Percentiles rank a stretch among this genome's conserved stretches.
phyloP scores from a whole-genome alignment of 1,284 basidiomycete genomes.

The Neonothopanus nambi region DNA sequence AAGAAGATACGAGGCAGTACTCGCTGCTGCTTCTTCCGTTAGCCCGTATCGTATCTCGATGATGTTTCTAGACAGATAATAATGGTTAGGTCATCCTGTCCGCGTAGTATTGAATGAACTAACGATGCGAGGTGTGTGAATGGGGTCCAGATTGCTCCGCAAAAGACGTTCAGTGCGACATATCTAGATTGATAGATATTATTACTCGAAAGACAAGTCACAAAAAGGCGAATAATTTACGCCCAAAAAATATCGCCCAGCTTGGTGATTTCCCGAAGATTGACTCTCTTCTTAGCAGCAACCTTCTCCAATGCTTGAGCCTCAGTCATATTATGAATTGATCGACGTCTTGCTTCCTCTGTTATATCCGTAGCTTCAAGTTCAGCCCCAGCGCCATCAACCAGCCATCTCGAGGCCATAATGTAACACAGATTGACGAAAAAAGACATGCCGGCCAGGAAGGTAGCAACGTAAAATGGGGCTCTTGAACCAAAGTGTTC shows the following conservation, averaged over 20 bases:
- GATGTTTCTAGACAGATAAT: constrained; percentile 55
- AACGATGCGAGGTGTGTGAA: constrained; percentile 78
- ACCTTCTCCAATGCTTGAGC: constrained; percentile 65
- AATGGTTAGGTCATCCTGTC: not conserved
- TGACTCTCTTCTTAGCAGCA: constrained; percentile 62
- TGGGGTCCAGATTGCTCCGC: constrained; percentile 78
- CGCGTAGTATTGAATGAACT: constrained; percentile 23
- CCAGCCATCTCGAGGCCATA: constrained; percentile 59
- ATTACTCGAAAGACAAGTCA: constrained; percentile 1
- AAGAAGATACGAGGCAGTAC: constrained; percentile 69
- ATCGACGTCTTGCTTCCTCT: constrained; percentile 49
- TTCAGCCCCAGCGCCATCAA: constrained; percentile 58
- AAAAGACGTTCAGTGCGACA: constrained; percentile 69
- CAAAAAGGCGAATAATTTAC: constrained; percentile 38
- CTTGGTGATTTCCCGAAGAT: constrained; percentile 57
- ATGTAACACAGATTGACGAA: constrained; percentile 69
- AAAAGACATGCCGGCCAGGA: constrained; percentile 65
- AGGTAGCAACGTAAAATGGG: constrained; percentile 72
- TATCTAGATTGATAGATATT: constrained; percentile 44
- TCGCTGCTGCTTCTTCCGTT: constrained; percentile 60
- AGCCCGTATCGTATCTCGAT: constrained; percentile 68
- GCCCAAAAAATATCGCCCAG: constrained; percentile 82
- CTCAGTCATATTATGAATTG: constrained; percentile 49
- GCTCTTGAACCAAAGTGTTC: constrained; percentile 67
- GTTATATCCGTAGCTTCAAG: constrained; percentile 62